These are phyloP conservation scores for Eurotiales sp. DNA, from an alignment of 2,329 filamentous ascomycete species.

Conservation along the genomic window DNA sequence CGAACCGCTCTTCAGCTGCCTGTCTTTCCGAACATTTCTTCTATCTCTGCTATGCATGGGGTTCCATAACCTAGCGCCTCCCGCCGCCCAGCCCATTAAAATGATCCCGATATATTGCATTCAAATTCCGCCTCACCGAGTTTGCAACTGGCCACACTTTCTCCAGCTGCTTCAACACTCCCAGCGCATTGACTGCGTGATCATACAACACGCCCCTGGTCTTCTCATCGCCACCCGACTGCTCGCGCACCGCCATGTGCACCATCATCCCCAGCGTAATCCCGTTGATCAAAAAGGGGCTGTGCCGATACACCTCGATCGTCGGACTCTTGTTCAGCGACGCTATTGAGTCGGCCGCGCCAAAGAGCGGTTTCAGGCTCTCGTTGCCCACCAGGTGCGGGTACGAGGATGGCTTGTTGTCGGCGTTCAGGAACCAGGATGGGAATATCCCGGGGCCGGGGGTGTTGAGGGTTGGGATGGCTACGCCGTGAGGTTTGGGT, in stretches of 20 bases:
- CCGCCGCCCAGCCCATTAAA: too few species aligned
- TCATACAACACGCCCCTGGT: neutral
- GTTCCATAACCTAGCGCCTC: too few species aligned
- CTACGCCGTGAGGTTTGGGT: slow-evolving; percentile 55
- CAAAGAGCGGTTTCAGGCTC: slow-evolving; percentile 73
- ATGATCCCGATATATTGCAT: neutral
- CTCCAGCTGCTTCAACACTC: slow-evolving; percentile 11
- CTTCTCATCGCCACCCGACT: neutral
- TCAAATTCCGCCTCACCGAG: slow-evolving; percentile 1
- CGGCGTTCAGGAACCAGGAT: slow-evolving; percentile 10
- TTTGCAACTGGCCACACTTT: slow-evolving; percentile 14
- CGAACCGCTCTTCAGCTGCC: too few species aligned
- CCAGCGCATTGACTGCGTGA: slow-evolving; percentile 8
- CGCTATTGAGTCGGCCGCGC: slow-evolving; percentile 71
- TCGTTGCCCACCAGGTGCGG: slow-evolving; percentile 14
- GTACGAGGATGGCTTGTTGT: slow-evolving; percentile 5
- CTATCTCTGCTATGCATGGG: too few species aligned
- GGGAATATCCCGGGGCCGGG: slow-evolving; percentile 15
- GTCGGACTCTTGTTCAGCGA: slow-evolving; percentile 61
- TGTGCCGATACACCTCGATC: slow-evolving; percentile 60
- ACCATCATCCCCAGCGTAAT: slow-evolving; percentile 70
- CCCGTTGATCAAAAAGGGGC: slow-evolving; percentile 74
- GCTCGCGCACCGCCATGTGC: slow-evolving; percentile 37
- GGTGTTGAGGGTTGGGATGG: slow-evolving; percentile 1
- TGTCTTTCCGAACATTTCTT: too few species aligned